These are phyloP conservation scores for Tolypocladium inflatum DNA, from an alignment of 2,329 filamentous ascomycete species.

Conservation along the genomic window DNA sequence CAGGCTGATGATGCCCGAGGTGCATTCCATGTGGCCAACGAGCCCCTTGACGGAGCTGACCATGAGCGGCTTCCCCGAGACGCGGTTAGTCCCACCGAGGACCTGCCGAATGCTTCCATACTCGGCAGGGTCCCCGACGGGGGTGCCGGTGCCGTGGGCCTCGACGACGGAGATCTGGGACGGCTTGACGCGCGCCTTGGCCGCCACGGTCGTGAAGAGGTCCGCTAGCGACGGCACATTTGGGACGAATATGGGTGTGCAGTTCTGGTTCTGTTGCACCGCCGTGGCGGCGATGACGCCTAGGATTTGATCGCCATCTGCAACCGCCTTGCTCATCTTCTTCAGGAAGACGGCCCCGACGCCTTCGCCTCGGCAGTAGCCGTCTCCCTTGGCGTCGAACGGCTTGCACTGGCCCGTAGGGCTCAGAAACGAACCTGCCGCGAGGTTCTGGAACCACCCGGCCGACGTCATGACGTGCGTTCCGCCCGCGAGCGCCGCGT, in stretches of 20 bases:
- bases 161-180: conserved; percentile 21
- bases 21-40: conserved; percentile 14
- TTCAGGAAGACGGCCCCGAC: conserved; percentile 36
- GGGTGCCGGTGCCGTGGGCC: conserved; percentile 43
- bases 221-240: conserved; percentile 8
- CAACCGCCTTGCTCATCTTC: conserved; percentile 32
- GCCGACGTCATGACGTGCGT: conserved; percentile 24
- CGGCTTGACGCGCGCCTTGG: conserved; percentile 14
- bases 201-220: conserved; percentile 17
- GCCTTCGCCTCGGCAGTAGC: conserved; percentile 44
- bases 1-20: conserved; percentile 33
- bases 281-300: conserved; percentile 28
- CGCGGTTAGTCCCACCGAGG: conserved; percentile 5
- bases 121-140: conserved; percentile 42
- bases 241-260: conserved; percentile 32
- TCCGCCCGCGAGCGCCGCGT: conserved; percentile 27
- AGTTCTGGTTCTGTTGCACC: conserved; percentile 31
- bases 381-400: conserved; percentile 29
- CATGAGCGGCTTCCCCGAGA: conserved; percentile 1
- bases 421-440: conserved; percentile 16
- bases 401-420: conserved; percentile 21
- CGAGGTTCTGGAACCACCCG: conserved; percentile 12
- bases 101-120: conserved; percentile 7
- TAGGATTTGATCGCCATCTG: conserved; percentile 34
- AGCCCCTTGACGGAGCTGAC: conserved; percentile 15